Conservation (phyloP, 129 eudicot species). For the Gnaphalium uliginosum region DNA sequence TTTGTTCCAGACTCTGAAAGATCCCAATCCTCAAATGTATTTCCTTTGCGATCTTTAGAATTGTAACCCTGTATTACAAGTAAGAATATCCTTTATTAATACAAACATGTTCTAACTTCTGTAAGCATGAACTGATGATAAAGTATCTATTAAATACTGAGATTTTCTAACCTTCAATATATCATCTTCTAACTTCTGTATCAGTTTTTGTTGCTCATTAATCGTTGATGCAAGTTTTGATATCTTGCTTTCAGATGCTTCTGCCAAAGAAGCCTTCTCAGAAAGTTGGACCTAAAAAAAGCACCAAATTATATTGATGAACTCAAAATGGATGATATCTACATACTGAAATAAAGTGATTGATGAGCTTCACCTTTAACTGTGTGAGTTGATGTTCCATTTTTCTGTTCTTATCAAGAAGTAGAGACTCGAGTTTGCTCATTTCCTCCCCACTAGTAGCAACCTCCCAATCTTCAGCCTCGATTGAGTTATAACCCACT, state of each 20-base stretch:
- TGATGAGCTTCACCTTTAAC: constrained; percentile 56
- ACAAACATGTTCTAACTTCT: neutral
- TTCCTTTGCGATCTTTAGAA: constrained; percentile 79
- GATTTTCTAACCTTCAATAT: constrained; percentile 66
- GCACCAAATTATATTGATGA: neutral
- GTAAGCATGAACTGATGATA: neutral
- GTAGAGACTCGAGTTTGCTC: constrained; percentile 92
- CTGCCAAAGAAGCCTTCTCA: constrained; percentile 69
- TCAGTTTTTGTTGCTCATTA: constrained; percentile 78
- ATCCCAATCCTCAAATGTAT: constrained; percentile 88
- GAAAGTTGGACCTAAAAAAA: constrained; percentile 79
- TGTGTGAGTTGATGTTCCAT: constrained; percentile 99
- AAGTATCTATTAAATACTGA: neutral
- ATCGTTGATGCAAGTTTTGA: constrained; percentile 61
- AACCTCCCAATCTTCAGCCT: constrained; percentile 99
- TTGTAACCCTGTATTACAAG: constrained; percentile 72
- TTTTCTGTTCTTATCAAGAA: constrained; percentile 96
- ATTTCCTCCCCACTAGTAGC: constrained; percentile 99
- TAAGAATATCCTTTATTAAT: neutral
- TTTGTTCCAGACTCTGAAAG: constrained; percentile 76
- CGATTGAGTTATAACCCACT: constrained; percentile 97
- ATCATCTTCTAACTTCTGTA: constrained; percentile 98
- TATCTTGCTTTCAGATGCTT: constrained; percentile 77
- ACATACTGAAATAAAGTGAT: neutral
- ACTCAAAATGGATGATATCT: neutral